Conservation (phyloP, 345 rosid species). For the Sisymbrium irio region DNA sequence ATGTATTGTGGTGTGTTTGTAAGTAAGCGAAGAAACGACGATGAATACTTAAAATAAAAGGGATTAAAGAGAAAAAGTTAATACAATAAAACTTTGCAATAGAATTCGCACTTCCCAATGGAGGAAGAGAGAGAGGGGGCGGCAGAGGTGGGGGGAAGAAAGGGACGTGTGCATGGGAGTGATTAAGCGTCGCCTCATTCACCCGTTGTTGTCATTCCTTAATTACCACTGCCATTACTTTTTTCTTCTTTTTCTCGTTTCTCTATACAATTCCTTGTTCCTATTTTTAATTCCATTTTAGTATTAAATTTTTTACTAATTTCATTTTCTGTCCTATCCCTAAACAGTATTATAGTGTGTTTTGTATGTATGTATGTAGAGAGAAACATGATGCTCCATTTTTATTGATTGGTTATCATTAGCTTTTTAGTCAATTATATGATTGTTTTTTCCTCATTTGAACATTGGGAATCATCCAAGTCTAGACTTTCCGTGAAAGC, state of each 20-base stretch:
- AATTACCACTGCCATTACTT: conserved; percentile 48
- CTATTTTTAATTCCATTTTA: background rate
- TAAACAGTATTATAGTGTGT: background rate
- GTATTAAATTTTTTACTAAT: background rate
- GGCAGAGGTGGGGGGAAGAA: conserved; percentile 97
- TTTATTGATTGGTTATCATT: conserved; percentile 38
- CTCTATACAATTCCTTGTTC: conserved; percentile 26
- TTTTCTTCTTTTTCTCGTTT: conserved; percentile 2
- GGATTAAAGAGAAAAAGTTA: background rate
- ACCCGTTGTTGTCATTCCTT: conserved; percentile 83
- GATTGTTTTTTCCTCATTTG: conserved; percentile 27
- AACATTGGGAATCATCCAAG: conserved; percentile 30
- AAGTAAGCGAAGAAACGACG: conserved; percentile 2
- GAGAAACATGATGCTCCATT: conserved; percentile 32
- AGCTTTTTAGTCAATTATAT: conserved; percentile 36
- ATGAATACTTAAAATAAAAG: background rate
- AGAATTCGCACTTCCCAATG: conserved; percentile 44
- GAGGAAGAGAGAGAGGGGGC: conserved; percentile 46
- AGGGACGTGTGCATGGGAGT: conserved; percentile 96
- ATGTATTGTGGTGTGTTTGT: conserved; percentile 9
- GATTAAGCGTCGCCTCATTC: conserved; percentile 84
- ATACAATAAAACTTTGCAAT: background rate
- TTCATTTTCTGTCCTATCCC: background rate
- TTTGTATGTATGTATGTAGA: conserved; percentile 10
- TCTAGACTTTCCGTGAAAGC: conserved; percentile 36